phyloP scores from a whole-genome alignment of 768 basidiomycete genomes.

The Agaricus blazei region DNA sequence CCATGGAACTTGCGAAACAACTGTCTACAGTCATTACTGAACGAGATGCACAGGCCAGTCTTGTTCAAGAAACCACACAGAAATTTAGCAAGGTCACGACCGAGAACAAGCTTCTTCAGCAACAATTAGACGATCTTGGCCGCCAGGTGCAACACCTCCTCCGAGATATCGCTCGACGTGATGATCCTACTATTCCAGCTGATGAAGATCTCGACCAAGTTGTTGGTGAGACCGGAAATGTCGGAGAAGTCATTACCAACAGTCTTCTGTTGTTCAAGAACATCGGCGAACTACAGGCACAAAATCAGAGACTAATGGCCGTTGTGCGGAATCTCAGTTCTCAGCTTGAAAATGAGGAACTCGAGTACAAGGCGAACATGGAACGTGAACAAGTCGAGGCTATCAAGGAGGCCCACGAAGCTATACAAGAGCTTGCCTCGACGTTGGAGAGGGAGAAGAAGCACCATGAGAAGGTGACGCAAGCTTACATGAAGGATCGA shows the following conservation, averaged over 20 bases:
- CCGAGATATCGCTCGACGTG: constrained; percentile 73
- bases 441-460: constrained; percentile 79
- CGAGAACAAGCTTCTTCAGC: constrained; percentile 66
- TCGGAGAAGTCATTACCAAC: constrained; percentile 80
- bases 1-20: constrained; percentile 74
- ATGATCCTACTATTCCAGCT: constrained; percentile 76
- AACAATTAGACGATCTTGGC: constrained; percentile 78
- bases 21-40: constrained; percentile 71
- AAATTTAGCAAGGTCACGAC: constrained; percentile 52
- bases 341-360: constrained; percentile 83
- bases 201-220: constrained; percentile 55
- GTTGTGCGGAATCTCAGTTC: constrained; percentile 78
- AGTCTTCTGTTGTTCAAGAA: constrained; percentile 84
- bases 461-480: constrained; percentile 61
- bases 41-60: constrained; percentile 57
- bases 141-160: constrained; percentile 79
- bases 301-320: constrained; percentile 85
- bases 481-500: constrained; percentile 82
- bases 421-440: constrained; percentile 71
- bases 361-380: constrained; percentile 63
- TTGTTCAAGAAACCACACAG: constrained; percentile 56
- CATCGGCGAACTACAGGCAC: constrained; percentile 76
- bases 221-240: constrained; percentile 36
- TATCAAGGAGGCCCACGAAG: constrained; percentile 82
- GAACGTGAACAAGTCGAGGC: constrained; percentile 76